These are phyloP conservation scores for Leccinum fibrillosum DNA, from an alignment of 768 basidiomycete genomes.

Conservation along the genomic window DNA sequence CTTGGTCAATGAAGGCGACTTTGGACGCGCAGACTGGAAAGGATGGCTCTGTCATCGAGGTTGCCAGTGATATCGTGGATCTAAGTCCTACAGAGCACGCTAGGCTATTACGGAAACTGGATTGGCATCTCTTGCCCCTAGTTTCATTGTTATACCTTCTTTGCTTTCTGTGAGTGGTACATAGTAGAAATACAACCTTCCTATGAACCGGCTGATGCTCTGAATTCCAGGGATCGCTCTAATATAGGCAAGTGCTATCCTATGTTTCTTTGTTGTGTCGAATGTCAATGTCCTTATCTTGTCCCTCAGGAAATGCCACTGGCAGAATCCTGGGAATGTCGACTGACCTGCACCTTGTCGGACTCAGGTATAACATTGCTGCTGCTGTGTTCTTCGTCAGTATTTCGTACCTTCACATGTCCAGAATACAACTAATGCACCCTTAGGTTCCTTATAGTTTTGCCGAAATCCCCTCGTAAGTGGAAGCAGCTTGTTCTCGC, in stretches of 20 bases:
- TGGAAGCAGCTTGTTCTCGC: not conserved
- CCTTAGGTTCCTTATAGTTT: slow-evolving; percentile 34
- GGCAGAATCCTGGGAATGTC: slow-evolving; percentile 46
- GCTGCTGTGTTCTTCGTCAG: slow-evolving; percentile 39
- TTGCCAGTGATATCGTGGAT: not conserved
- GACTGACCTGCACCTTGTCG: slow-evolving; percentile 33
- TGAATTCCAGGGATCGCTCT: slow-evolving; percentile 36
- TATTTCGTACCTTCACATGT: not conserved
- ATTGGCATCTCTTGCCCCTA: slow-evolving; percentile 43
- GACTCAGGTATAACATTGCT: slow-evolving; percentile 36
- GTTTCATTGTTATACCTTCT: slow-evolving; percentile 44
- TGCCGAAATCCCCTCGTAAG: slow-evolving; percentile 38
- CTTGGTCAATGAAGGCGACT: slow-evolving; percentile 9
- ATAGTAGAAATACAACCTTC: not conserved
- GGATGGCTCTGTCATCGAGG: not conserved
- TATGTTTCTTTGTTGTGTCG: not conserved
- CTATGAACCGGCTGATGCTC: not conserved
- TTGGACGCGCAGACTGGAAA: slow-evolving; percentile 12
- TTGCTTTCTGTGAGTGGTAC: slow-evolving; percentile 41
- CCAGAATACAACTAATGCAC: not conserved
- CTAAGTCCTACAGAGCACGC: slow-evolving; percentile 18
- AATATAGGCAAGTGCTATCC: slow-evolving; percentile 37
- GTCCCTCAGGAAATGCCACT: slow-evolving; percentile 37
- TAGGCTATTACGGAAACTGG: slow-evolving; percentile 39
- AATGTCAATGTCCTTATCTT: not conserved